Percentiles rank a stretch among this genome's conserved stretches.
These are phyloP conservation scores for Thalassiosira mediterranea DNA, from an alignment of 352 stramenopile genomes.

Conservation along the genomic window DNA sequence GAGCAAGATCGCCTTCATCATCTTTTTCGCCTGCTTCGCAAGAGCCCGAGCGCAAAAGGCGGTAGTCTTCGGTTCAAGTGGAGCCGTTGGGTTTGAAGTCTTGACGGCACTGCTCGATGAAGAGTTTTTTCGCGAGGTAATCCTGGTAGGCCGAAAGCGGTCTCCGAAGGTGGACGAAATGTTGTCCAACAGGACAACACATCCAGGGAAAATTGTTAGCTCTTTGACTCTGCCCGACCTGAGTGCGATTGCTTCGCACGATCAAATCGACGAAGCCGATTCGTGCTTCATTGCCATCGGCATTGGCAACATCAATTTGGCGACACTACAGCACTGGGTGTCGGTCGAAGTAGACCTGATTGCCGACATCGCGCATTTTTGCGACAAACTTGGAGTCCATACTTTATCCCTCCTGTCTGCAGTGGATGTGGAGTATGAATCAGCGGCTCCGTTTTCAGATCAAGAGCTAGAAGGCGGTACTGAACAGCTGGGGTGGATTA, in stretches of 20 bases:
- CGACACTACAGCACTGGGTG: constrained; percentile 19
- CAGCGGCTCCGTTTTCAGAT: constrained; percentile 6
- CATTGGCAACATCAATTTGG: not conserved
- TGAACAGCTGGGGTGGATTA: constrained; percentile 30
- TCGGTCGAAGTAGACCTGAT: constrained; percentile 29
- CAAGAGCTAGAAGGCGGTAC: constrained; percentile 24
- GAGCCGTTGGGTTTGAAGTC: constrained; percentile 29
- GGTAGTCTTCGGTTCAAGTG: constrained; percentile 32
- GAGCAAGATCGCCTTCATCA: not conserved
- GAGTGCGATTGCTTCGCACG: not conserved
- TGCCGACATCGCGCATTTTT: constrained; percentile 24
- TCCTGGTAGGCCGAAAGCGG: constrained; percentile 19
- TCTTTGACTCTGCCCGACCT: not conserved
- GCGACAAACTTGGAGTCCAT: constrained; percentile 17
- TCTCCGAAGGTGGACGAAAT: not conserved
- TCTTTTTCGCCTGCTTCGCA: not conserved
- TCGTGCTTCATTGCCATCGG: constrained; percentile 40
- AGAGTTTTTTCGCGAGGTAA: constrained; percentile 14
- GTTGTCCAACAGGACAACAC: no score
- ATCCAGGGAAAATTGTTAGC: no score
- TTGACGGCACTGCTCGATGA: constrained; percentile 13
- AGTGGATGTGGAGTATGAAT: constrained; percentile 4
- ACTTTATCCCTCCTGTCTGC: constrained; percentile 20
- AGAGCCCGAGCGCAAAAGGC: constrained; percentile 15
- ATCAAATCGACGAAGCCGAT: constrained; percentile 8